Evolutionary conservation across 345 rosid species (phyloP), one percentile per base, ranked within the genome.

Genomic region (Isatis tinctoria): DNA sequence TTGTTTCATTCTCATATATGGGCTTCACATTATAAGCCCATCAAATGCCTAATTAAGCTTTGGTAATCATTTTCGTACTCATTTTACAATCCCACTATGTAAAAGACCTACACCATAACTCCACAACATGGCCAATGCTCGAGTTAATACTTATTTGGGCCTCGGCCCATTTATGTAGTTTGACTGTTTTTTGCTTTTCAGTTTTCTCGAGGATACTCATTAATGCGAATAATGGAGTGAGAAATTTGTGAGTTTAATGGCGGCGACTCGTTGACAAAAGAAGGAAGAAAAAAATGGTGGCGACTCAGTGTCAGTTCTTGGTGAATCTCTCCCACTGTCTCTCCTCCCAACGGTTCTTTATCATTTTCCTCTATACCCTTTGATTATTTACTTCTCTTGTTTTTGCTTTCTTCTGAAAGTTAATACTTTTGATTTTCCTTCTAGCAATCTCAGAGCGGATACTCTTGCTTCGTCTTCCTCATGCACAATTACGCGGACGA

Each of bases 281-380:
- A n/a, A n/a, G n/a, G n/a, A n/a, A n/a, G n/a, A n/a, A n/a, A n/a
- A n/a, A n/a, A 57, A 36, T 39, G 72, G 54, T 45, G 35, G 26
- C 79, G 74, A 69, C 70, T 52, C 79, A 68, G 69, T 61, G 43
- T 12, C 69, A 61, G 33, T 16, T 75, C 3, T 43, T 61, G 35
- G 2, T 53, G 65, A 61, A 61, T 18, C 28, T 49, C 22, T 48
- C 36, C 60, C 45, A 6, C 14, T 26, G 62, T 17, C 3, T 67
- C 68, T 22, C 62, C 56, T 67, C 37, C 8, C 68, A 30, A 60
- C 6, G 78, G 78, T 75, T 65, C 30, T 60, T 39, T 6, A 65
- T 57, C 16, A 5, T 43, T 24, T 39, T 33, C 60, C 30, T 48
- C 27, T 36, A 3, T 22, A 28, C 35, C 32, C 35, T 52, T 27